Percentiles rank a stretch among this genome's conserved stretches.
Evolutionary conservation across 2,329 filamentous ascomycete species (phyloP).

Genomic region (Escovopsis sp.): DNA sequence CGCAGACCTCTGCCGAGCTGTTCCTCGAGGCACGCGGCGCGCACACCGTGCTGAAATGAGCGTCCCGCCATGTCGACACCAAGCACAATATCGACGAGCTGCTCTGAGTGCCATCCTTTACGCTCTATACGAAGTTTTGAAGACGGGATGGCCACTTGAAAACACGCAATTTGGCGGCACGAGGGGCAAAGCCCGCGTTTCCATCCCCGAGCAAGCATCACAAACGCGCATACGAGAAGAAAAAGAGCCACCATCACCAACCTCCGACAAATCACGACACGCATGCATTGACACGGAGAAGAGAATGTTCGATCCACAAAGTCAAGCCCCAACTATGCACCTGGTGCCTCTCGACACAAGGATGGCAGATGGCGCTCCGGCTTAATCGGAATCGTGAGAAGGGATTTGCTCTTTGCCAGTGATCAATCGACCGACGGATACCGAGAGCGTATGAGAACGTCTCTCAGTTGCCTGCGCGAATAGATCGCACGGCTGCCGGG

Average conservation of each 20-base stretch:
- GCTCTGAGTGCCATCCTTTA: not conserved
- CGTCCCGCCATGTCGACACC: not conserved
- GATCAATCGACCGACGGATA: constrained; percentile 45
- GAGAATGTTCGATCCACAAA: constrained; percentile 68
- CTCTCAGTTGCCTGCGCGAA: constrained; percentile 47
- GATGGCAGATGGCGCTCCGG: constrained; percentile 89
- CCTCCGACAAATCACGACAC: no score
- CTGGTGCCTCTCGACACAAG: constrained; percentile 58
- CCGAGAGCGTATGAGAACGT: constrained; percentile 58
- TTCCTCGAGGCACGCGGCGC: constrained; percentile 83
- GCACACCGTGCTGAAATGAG: constrained; percentile 80
- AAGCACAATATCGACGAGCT: not conserved
- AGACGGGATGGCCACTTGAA: no score
- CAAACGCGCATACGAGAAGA: not conserved
- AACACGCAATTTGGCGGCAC: no score
- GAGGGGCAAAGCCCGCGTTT: no score
- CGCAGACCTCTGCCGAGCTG: constrained; percentile 70
- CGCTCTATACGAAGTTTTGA: no score
- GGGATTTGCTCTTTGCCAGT: constrained; percentile 56
- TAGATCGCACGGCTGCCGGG: constrained; percentile 38
- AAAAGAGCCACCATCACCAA: no score
- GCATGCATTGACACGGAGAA: no score
- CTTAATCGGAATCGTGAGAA: constrained; percentile 78
- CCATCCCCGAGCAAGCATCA: not conserved
- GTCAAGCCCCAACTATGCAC: constrained; percentile 92